These are phyloP conservation scores for Lavandula angustifolia DNA, from an alignment of 257 asterid genomes.

Conservation along the genomic window DNA sequence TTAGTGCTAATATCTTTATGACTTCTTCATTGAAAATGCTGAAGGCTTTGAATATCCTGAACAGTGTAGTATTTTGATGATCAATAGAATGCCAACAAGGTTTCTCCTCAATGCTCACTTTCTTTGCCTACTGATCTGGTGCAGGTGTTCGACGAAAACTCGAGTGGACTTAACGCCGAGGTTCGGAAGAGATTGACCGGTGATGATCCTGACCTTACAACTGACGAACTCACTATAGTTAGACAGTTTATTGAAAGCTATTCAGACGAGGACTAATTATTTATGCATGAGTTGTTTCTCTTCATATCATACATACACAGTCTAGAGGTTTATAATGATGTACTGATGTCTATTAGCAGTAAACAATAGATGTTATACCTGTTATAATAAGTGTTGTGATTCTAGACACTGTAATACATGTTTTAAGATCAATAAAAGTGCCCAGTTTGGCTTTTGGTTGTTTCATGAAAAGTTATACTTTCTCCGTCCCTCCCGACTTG, in stretches of 20 bases:
- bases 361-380: slow-evolving; percentile 10
- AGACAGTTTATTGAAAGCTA: slow-evolving; percentile 63
- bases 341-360: slow-evolving; percentile 27
- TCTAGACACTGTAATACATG: not conserved
- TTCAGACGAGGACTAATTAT: slow-evolving; percentile 49
- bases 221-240: slow-evolving; percentile 53
- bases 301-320: slow-evolving; percentile 12
- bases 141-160: slow-evolving; percentile 59
- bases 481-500: too few relatives aligned
- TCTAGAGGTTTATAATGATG: slow-evolving; percentile 37
- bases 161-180: slow-evolving; percentile 45
- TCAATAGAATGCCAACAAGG: not conserved
- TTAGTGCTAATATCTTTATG: too few relatives aligned
- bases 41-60: not conserved
- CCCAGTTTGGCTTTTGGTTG: too few relatives aligned
- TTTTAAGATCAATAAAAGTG: slow-evolving; percentile 5
- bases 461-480: too few relatives aligned
- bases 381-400: slow-evolving; percentile 8
- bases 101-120: not conserved
- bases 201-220: slow-evolving; percentile 69
- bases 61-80: not conserved
- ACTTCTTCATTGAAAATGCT: too few relatives aligned
- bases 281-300: not conserved
- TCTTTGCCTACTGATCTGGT: slow-evolving; percentile 4
- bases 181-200: slow-evolving; percentile 60